Evolutionary conservation across 495 filamentous ascomycete genomes (phyloP).

Genomic region (Annulohypoxylon moriforme): DNA sequence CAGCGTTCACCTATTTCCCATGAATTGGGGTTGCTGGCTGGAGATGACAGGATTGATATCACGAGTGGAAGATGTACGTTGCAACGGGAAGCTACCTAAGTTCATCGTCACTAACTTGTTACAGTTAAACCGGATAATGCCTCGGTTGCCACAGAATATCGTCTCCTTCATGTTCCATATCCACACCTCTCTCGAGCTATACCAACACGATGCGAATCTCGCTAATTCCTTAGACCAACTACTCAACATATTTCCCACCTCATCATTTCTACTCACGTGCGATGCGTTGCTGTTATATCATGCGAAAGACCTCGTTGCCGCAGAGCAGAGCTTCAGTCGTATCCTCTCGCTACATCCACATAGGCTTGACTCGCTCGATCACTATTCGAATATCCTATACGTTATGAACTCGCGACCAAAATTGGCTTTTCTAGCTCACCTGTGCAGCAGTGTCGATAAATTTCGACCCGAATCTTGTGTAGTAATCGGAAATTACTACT

Average conservation of each 20-base stretch:
- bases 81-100: background rate
- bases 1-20: constrained; percentile 87
- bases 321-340: constrained; percentile 85
- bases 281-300: constrained; percentile 91
- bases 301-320: constrained; percentile 89
- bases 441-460: constrained; percentile 89
- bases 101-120: constrained; percentile 29
- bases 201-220: constrained; percentile 79
- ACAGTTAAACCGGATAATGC: constrained; percentile 61
- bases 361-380: constrained; percentile 88
- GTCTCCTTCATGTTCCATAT: constrained; percentile 94
- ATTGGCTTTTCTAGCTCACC: constrained; percentile 89
- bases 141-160: constrained; percentile 84
- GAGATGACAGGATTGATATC: constrained; percentile 83
- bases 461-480: constrained; percentile 98
- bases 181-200: constrained; percentile 88
- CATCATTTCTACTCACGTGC: constrained; percentile 89
- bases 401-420: constrained; percentile 89
- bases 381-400: constrained; percentile 97
- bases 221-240: constrained; percentile 80
- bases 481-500: constrained; percentile 97
- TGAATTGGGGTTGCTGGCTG: constrained; percentile 97
- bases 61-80: constrained; percentile 80
- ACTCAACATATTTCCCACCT: constrained; percentile 82
- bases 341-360: constrained; percentile 84